Base-by-base conservation (phyloP, 495 filamentous ascomycete genomes). In the Talaromyces stipitatus region DNA sequence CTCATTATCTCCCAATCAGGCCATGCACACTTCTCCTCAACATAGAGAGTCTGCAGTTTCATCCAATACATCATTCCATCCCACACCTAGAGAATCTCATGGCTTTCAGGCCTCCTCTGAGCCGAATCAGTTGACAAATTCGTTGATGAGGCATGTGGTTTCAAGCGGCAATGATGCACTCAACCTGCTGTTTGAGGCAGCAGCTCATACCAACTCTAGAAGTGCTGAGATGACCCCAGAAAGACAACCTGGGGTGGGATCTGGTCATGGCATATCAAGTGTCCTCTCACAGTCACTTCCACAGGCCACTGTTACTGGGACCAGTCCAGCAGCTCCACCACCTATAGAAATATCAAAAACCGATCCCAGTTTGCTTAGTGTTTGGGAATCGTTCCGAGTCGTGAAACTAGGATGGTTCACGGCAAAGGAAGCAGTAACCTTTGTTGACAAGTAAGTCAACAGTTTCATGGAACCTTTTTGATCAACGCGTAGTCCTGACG, bases 381-480 rank as follows among this genome's bases (percentile, higher is more conserved):
- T 78, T 7, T 81, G 78, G 78, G 74, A 74, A 47, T 62, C 74
- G 1, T 79, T 75, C 62, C 76, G 76, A 4, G 79, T 76, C 59
- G 77, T 81, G 28, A 75, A 72, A 50, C 78, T 79, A 72, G 78
- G 78, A 0, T 80, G 76, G 77, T 78, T 81, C 51, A 75, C 72
- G 6, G 75, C 78, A 22, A 68, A 73, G 56, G 78, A 81, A 61
- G 78, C 78, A 8, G 71, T 76, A 1, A 75, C 75, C 0, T 70
- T 74, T 30, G 64, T 78, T 33, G 77, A 80, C 55, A 59, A 76
- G 70, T 94, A 79, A 63, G 82, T 70, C 23, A 11, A 5, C 8
- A 20, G 8, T 32, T 48, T 38, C 12, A 23, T 20, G 18, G 18
- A 8, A 8, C 4, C 0, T 9, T 24, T 12, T 1, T 52, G 30